phyloP scores from a whole-genome alignment of 345 rosid genomes.

The Arabidopsis arenosa region DNA sequence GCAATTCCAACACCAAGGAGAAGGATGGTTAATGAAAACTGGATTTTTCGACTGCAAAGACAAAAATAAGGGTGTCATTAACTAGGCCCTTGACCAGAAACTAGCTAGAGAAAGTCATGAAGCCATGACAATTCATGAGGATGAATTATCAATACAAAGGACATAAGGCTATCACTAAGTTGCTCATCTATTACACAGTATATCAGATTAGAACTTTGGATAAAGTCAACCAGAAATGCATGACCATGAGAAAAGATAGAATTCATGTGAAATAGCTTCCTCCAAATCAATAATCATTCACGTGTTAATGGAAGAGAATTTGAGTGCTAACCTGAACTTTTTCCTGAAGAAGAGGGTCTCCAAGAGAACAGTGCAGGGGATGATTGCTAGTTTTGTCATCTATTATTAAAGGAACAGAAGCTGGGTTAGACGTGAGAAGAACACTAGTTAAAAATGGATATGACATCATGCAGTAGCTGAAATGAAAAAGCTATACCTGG shows the following conservation, averaged over 20 bases:
- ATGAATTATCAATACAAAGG: slow-evolving; percentile 17
- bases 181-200: not conserved
- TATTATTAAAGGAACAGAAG: slow-evolving; percentile 44
- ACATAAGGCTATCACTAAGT: slow-evolving; percentile 19
- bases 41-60: slow-evolving; percentile 81
- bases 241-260: slow-evolving; percentile 16
- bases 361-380: slow-evolving; percentile 97
- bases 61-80: slow-evolving; percentile 16
- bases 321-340: slow-evolving; percentile 75
- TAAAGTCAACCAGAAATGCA: slow-evolving; percentile 15
- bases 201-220: not conserved
- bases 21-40: slow-evolving; percentile 81
- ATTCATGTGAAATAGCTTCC: slow-evolving; percentile 14
- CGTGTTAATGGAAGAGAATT: slow-evolving; percentile 9
- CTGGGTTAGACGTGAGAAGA: slow-evolving; percentile 16
- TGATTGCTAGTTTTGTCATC: slow-evolving; percentile 99
- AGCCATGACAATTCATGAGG: slow-evolving; percentile 1
- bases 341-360: slow-evolving; percentile 99
- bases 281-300: slow-evolving; percentile 22
- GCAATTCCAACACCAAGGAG: slow-evolving; percentile 99
- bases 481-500: slow-evolving; percentile 65
- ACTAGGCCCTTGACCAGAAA: slow-evolving; percentile 24
- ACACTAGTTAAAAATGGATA: not conserved
- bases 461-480: slow-evolving; percentile 1
- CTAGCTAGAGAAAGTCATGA: slow-evolving; percentile 5